A percentile compares a stretch with the other conserved stretches of the same genome.
Evolutionary conservation across 768 basidiomycete genomes (phyloP).

Genomic region (Xerocomus spinulosus): DNA sequence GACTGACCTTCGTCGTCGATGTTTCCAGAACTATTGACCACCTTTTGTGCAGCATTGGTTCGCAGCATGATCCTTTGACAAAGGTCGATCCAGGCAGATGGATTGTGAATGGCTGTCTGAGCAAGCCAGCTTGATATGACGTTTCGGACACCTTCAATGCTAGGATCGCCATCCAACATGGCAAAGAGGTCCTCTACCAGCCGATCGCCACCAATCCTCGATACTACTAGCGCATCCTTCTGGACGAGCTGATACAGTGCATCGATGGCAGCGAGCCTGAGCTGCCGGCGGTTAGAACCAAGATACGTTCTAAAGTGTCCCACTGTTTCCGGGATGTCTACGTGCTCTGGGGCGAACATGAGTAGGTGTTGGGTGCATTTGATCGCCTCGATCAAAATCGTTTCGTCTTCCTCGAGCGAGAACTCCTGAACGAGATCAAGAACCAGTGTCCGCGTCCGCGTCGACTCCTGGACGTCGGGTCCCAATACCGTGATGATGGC

Average conservation of each 20-base stretch:
- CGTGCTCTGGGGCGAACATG: constrained; percentile 87
- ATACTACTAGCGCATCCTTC: constrained; percentile 87
- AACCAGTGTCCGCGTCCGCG: constrained; percentile 71
- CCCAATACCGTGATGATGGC: constrained; percentile 91
- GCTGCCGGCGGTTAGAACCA: constrained; percentile 71
- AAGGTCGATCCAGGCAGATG: constrained; percentile 96
- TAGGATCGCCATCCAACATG: constrained; percentile 92
- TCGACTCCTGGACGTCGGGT: constrained; percentile 90
- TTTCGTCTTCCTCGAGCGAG: constrained; percentile 79
- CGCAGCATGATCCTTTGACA: constrained; percentile 97
- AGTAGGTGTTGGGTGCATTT: constrained; percentile 95
- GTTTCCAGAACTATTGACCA: constrained; percentile 54
- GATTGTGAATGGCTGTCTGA: constrained; percentile 89
- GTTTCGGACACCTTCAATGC: constrained; percentile 87
- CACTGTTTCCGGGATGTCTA: constrained; percentile 78
- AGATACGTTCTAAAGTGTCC: constrained; percentile 74
- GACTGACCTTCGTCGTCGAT: constrained; percentile 94
- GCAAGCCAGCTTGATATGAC: constrained; percentile 93
- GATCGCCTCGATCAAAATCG: constrained; percentile 88
- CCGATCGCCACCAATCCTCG: constrained; percentile 87
- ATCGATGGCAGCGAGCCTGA: constrained; percentile 93
- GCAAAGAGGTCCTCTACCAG: constrained; percentile 94
- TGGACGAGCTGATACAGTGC: constrained; percentile 96
- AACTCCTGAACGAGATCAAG: constrained; percentile 85
- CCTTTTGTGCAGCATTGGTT: constrained; percentile 80